These are phyloP conservation scores for Aspergillus jensenii DNA, from an alignment of 2,329 filamentous ascomycete species.

Conservation along the genomic window DNA sequence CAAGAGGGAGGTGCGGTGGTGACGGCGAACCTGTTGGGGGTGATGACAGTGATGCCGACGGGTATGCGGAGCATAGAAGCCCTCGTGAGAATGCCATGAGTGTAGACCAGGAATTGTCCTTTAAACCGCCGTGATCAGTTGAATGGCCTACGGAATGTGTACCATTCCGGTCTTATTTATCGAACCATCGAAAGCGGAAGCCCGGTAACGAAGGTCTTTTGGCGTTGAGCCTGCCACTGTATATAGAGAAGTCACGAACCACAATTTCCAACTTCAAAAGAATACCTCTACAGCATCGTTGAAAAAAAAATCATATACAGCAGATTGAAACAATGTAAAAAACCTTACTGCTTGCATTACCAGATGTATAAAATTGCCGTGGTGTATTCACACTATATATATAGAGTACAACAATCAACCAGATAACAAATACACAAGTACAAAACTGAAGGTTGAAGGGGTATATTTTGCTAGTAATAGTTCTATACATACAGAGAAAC, in stretches of 20 bases:
- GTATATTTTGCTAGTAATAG: neutral
- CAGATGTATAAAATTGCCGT: neutral
- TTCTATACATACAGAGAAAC: neutral
- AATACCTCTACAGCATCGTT: neutral
- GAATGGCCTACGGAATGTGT: neutral
- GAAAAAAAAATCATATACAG: neutral
- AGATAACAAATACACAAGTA: neutral
- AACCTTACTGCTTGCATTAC: too few species aligned
- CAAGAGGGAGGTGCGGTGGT: neutral
- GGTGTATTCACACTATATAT: neutral
- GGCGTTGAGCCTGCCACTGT: neutral
- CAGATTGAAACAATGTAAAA: neutral
- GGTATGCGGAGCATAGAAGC: slow-evolving; percentile 9
- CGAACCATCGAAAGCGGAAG: slow-evolving; percentile 17
- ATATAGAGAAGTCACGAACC: slow-evolving; percentile 13
- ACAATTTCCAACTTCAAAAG: neutral
- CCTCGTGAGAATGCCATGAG: slow-evolving; percentile 9
- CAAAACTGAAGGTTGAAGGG: neutral
- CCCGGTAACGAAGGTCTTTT: neutral
- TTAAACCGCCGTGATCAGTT: neutral
- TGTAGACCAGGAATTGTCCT: slow-evolving; percentile 1
- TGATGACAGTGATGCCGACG: slow-evolving; percentile 15
- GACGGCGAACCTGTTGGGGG: slow-evolving; percentile 2
- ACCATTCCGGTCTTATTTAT: neutral
- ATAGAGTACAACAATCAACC: neutral